These are phyloP conservation scores for Ophiostoma fasciatum DNA, from an alignment of 2,329 filamentous ascomycete species.

Conservation along the genomic window DNA sequence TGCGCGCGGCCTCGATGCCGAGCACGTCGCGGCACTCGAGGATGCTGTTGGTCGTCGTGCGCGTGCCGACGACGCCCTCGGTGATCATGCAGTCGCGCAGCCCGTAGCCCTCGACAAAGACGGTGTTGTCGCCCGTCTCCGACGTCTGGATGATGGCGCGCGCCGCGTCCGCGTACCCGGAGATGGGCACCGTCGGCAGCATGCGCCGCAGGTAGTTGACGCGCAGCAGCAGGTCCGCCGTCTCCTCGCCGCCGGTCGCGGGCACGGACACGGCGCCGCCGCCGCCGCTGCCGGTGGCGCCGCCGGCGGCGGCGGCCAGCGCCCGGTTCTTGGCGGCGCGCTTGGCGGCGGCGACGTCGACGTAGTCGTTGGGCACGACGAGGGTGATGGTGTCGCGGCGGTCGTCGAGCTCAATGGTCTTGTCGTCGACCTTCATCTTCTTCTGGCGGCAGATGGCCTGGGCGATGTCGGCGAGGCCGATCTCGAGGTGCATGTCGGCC, in stretches of 20 bases:
- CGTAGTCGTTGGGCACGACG: slow-evolving; percentile 42
- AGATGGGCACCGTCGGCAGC: slow-evolving; percentile 71
- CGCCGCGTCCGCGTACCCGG: slow-evolving; percentile 72
- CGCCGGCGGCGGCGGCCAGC: slow-evolving; percentile 23
- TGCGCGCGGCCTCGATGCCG: slow-evolving; percentile 85
- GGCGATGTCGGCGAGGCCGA: slow-evolving; percentile 58
- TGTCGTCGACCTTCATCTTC: slow-evolving; percentile 57
- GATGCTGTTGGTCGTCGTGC: slow-evolving; percentile 67
- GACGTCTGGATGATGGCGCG: slow-evolving; percentile 82
- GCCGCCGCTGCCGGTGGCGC: slow-evolving; percentile 5
- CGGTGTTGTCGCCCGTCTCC: slow-evolving; percentile 51
- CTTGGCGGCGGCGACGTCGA: slow-evolving; percentile 32
- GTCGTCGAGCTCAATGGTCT: slow-evolving; percentile 46
- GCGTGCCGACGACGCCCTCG: slow-evolving; percentile 68
- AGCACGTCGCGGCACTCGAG: slow-evolving; percentile 80
- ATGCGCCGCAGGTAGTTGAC: slow-evolving; percentile 75
- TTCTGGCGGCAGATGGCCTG: slow-evolving; percentile 65
- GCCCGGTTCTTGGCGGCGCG: slow-evolving; percentile 31
- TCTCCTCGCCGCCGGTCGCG: slow-evolving; percentile 27
- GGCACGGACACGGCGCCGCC: slow-evolving; percentile 20
- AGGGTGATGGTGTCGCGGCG: slow-evolving; percentile 55
- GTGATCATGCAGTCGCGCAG: slow-evolving; percentile 84
- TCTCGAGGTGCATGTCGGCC: slow-evolving; percentile 65
- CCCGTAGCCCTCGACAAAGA: slow-evolving; percentile 90
- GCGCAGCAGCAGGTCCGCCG: slow-evolving; percentile 55